Conservation (phyloP, 1,284 basidiomycete species). For the Rhodotorula sp. region DNA sequence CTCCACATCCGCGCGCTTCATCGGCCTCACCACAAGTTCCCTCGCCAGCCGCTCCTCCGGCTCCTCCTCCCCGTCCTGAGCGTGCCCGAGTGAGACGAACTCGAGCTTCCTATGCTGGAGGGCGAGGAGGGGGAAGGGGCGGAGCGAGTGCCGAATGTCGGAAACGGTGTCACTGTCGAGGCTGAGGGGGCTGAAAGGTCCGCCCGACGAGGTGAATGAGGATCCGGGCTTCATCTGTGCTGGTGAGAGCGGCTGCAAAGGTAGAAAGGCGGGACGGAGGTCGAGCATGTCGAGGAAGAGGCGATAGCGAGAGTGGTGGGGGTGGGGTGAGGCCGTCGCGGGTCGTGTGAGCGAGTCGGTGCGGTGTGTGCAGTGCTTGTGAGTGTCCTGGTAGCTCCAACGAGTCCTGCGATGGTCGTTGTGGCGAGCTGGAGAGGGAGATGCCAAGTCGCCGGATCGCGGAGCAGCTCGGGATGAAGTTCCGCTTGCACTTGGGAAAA, state of each 20-base stretch:
- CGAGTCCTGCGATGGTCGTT: no score
- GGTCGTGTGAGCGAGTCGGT: not conserved
- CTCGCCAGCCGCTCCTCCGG: not conserved
- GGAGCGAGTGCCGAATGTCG: not conserved
- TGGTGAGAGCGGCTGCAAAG: not conserved
- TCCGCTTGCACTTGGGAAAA: no score
- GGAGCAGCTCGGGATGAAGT: no score
- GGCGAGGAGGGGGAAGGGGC: not conserved
- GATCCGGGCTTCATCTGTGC: rapidly evolving
- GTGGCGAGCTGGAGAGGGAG: no score
- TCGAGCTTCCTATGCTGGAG: not conserved
- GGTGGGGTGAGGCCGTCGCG: not conserved
- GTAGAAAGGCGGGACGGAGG: not conserved
- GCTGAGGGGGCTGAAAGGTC: not conserved
- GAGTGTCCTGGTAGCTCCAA: not conserved
- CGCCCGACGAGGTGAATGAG: not conserved
- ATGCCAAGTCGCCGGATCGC: no score
- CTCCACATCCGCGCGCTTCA: slow-evolving; percentile 11
- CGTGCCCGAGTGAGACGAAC: not conserved
- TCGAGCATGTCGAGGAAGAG: not conserved
- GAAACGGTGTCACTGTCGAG: not conserved
- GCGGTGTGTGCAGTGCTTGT: not conserved
- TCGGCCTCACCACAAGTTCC: not conserved
- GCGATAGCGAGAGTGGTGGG: not conserved
- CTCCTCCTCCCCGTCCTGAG: not conserved